These are phyloP conservation scores for Leptographium galeiforme DNA, from an alignment of 2,329 filamentous ascomycete genomes.

Conservation along the genomic window DNA sequence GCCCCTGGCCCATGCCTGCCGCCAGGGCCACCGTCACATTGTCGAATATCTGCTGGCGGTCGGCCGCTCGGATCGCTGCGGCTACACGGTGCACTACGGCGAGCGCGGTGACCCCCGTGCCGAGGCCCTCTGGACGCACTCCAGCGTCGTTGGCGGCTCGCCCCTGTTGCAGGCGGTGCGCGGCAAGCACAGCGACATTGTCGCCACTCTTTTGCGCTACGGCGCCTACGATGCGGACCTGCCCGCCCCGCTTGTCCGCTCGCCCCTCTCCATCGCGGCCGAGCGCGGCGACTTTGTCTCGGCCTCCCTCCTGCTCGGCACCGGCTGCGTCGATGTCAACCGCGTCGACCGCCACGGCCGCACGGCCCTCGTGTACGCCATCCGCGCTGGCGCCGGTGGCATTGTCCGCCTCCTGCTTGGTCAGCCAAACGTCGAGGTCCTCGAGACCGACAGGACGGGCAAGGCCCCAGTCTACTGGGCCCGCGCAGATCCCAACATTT, in stretches of 20 bases:
- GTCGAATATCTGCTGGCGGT: neutral
- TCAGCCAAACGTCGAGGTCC: neutral
- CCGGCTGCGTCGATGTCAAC: neutral
- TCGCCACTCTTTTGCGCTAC: neutral
- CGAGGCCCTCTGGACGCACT: neutral
- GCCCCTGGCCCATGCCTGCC: neutral
- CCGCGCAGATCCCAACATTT: no score
- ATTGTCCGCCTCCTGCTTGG: neutral
- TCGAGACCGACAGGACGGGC: neutral
- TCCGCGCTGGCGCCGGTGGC: neutral
- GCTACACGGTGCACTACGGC: neutral
- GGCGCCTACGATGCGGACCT: neutral
- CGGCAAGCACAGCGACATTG: neutral
- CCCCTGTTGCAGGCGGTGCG: neutral
- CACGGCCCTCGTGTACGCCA: neutral
- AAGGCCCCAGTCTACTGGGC: neutral
- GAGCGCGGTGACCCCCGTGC: neutral
- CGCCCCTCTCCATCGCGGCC: neutral
- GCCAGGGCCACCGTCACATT: neutral
- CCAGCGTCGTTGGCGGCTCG: neutral
- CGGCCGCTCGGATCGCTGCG: neutral
- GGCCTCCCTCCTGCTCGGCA: neutral
- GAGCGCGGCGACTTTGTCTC: neutral
- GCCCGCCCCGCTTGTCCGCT: neutral
- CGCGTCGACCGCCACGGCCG: neutral